Conservation (phyloP, 2,329 filamentous ascomycete genomes). For the Ophiognomonia clavigignenti-juglandacearum region DNA sequence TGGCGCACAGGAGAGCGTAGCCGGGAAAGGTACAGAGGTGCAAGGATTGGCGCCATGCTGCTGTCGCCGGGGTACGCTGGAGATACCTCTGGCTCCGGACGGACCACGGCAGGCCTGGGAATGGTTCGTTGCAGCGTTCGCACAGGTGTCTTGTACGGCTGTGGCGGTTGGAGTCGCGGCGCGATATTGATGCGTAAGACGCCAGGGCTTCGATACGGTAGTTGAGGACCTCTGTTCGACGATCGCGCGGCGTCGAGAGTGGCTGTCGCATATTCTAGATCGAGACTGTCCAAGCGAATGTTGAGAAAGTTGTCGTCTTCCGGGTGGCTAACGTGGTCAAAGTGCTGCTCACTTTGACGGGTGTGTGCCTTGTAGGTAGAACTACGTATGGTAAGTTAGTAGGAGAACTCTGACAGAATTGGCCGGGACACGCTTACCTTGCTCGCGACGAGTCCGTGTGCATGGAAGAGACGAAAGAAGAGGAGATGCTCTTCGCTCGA, state of each 20-base stretch:
- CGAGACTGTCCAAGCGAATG: conserved; percentile 12
- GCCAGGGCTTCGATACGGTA: conserved; percentile 14
- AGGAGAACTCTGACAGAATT: not conserved
- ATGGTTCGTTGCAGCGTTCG: too few relatives aligned
- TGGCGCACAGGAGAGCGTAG: too few relatives aligned
- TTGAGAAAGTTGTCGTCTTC: conserved; percentile 4
- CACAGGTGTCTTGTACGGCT: too few relatives aligned
- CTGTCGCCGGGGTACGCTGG: not conserved
- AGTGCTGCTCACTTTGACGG: not conserved
- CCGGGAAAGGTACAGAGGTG: not conserved
- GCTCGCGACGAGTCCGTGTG: not conserved
- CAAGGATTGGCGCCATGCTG: not conserved
- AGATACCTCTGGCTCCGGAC: not conserved
- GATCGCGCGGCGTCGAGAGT: conserved; percentile 5
- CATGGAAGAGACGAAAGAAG: not conserved
- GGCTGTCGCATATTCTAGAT: conserved; percentile 10
- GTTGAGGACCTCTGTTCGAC: not conserved
- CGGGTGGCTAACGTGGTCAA: not conserved
- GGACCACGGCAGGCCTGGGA: not conserved
- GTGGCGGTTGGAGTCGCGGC: not conserved
- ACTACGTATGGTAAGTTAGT: not conserved
- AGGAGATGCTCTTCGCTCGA: not conserved
- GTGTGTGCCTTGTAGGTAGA: not conserved
- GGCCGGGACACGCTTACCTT: not conserved
- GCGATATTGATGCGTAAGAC: conserved; percentile 14